Conservation (phyloP, 2,329 filamentous ascomycete species). For the Lasiodiplodia hormozganensis region DNA sequence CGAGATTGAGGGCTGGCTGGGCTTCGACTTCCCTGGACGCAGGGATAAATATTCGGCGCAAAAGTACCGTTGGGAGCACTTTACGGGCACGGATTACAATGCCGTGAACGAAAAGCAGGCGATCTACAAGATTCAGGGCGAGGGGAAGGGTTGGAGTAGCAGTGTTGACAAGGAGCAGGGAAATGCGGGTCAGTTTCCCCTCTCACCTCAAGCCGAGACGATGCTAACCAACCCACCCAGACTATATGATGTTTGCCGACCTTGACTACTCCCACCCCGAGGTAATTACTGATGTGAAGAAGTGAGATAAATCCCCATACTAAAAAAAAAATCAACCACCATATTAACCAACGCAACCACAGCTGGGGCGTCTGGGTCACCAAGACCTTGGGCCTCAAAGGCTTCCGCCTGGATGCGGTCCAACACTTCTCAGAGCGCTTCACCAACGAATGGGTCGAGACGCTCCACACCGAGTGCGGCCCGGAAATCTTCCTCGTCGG, state of each 20-base stretch:
- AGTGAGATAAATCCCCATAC: neutral
- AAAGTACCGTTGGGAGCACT: constrained; percentile 73
- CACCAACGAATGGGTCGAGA: constrained; percentile 67
- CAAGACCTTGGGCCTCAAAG: constrained; percentile 65
- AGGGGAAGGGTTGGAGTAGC: constrained; percentile 68
- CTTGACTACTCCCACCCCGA: constrained; percentile 70
- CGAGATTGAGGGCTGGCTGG: constrained; percentile 72
- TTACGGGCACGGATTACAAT: constrained; percentile 73
- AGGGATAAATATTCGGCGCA: constrained; percentile 64
- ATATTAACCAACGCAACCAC: constrained; percentile 34
- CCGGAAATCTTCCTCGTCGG: constrained; percentile 69
- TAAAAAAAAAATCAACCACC: no score
- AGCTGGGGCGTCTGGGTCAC: constrained; percentile 72
- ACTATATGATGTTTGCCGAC: constrained; percentile 77
- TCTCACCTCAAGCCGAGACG: neutral
- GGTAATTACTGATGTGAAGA: constrained; percentile 69
- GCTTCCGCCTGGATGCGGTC: constrained; percentile 74
- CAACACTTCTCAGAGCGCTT: constrained; percentile 76
- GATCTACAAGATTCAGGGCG: constrained; percentile 70
- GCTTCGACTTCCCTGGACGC: constrained; percentile 70
- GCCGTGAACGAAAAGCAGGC: constrained; percentile 62
- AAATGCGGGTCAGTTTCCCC: constrained; percentile 53
- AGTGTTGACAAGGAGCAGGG: constrained; percentile 69
- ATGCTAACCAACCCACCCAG: constrained; percentile 35
- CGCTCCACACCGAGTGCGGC: constrained; percentile 59